phyloP scores from a whole-genome alignment of 2,329 filamentous ascomycete genomes.

The Colletotrichum nymphaeae region DNA sequence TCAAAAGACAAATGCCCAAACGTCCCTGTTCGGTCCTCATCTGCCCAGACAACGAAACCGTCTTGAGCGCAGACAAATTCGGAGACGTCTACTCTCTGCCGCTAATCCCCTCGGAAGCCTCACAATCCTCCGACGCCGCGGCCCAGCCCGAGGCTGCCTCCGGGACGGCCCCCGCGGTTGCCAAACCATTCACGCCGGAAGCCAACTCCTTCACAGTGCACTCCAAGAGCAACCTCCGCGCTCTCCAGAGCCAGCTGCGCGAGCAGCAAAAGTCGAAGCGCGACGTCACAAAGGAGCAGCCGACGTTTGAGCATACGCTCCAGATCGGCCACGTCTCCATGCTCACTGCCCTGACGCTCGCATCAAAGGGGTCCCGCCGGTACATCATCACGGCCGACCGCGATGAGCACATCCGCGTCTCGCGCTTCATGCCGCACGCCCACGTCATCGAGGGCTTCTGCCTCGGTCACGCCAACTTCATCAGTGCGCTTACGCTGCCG shows the following conservation, averaged over 20 bases:
- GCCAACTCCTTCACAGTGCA: slow-evolving; percentile 72
- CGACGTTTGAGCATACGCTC: slow-evolving; percentile 78
- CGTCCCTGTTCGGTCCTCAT: slow-evolving; percentile 82
- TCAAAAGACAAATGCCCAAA: slow-evolving; percentile 84
- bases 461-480: slow-evolving; percentile 87
- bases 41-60: slow-evolving; percentile 75
- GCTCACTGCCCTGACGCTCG: slow-evolving; percentile 79
- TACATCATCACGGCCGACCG: slow-evolving; percentile 69
- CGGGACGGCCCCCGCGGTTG: slow-evolving; percentile 35
- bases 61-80: slow-evolving; percentile 93
- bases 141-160: slow-evolving; percentile 33
- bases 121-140: slow-evolving; percentile 34
- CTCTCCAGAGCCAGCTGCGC: slow-evolving; percentile 67
- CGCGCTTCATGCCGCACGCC: slow-evolving; percentile 82
- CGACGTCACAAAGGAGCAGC: slow-evolving; percentile 47
- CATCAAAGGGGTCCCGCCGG: slow-evolving; percentile 52
- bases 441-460: slow-evolving; percentile 93
- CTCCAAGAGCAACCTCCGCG: slow-evolving; percentile 71
- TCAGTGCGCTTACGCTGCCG: slow-evolving; percentile 80
- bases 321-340: slow-evolving; percentile 95
- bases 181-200: slow-evolving; percentile 56
- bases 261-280: slow-evolving; percentile 39
- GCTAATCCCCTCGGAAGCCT: slow-evolving; percentile 59
- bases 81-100: slow-evolving; percentile 95
- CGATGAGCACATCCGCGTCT: slow-evolving; percentile 86